These are phyloP conservation scores for Asterella californica DNA, from an alignment of 225 moss, liverwort and hornwort species.

Conservation along the genomic window DNA sequence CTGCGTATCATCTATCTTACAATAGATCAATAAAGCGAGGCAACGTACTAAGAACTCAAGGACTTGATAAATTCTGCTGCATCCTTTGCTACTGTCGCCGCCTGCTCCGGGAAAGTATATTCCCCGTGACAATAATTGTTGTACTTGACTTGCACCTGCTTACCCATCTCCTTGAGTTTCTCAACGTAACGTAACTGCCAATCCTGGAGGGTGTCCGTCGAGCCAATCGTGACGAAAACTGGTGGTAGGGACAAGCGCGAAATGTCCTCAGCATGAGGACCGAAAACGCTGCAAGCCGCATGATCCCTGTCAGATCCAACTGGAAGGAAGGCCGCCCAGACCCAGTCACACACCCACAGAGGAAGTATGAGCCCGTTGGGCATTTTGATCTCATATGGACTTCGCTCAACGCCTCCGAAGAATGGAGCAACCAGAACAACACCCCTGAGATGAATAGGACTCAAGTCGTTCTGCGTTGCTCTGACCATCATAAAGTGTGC, in stretches of 20 bases:
- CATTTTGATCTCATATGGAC: constrained; percentile 1
- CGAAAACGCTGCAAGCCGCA: constrained; percentile 31
- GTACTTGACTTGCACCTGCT: constrained; percentile 20
- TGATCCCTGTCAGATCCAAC: constrained; percentile 31
- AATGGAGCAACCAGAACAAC: constrained; percentile 19
- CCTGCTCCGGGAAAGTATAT: neutral
- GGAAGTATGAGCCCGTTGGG: constrained; percentile 2
- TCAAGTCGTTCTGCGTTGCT: constrained; percentile 24
- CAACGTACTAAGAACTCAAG: neutral
- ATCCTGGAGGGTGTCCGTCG: constrained; percentile 55
- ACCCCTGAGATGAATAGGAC: constrained; percentile 27
- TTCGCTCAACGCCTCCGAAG: constrained; percentile 29
- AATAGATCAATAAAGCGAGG: neutral
- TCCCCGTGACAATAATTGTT: constrained; percentile 8
- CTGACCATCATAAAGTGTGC: constrained; percentile 23
- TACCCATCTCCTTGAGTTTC: constrained; percentile 19
- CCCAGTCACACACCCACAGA: constrained; percentile 2
- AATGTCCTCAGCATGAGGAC: constrained; percentile 32
- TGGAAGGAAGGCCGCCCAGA: constrained; percentile 29
- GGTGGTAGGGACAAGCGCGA: constrained; percentile 45
- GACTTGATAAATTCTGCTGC: constrained; percentile 4
- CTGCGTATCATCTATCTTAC: neutral
- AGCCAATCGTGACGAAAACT: constrained; percentile 48
- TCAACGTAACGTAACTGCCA: constrained; percentile 13
- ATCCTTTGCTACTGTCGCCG: neutral